Evolutionary conservation across 257 asterid species (phyloP), one percentile per base, ranked within the genome.

Genomic region (Schizonepeta tenuifolia): DNA sequence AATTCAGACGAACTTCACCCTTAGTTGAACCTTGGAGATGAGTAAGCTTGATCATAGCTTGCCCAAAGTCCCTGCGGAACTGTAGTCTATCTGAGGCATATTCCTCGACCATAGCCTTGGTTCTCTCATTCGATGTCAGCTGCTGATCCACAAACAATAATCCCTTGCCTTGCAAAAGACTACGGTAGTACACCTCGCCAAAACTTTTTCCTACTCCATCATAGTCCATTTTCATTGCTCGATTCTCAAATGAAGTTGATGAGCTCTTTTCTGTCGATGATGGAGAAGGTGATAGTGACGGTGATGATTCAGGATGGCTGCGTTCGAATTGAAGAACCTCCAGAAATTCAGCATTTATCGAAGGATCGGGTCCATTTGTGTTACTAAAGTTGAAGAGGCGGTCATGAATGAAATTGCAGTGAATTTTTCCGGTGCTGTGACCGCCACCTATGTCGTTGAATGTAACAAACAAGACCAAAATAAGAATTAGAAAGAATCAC

Each of bases 391-490:
- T 83, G 56, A 65, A 71, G 24, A 93, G 88, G 66, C 97, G 80
- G 71, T 74, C 51, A 49, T 0, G 10, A 69, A 93, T 70, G 81
- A 90, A 90, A 50, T 75, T 78, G 85, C 97, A 89, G 73, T 86
- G 96, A 46, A 93, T 77, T 60, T 79, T 78, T 70, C 98, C 98
- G 1, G 84, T 86, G 83, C 96, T 93, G 81, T 90, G 97, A 47
- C 89, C 93, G 2, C 61, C 61, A 6, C 54, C 22, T 47, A 6
- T 4, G 26, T 24, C 26, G 26, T 24, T 24, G 26, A 47, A 47
- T 1, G 54, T 6, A 1, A 59, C 93, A 50, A 38, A 24, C n/a
- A 70, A 44, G 47, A 72, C 22, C 0, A 20, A 14, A 13, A 44
- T 2, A 14, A 17, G 17, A 17, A 50, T 50, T 26, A 28, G 17